A percentile compares a stretch with the other conserved stretches of the same genome.
These are phyloP conservation scores for Penicillium steckii DNA, from an alignment of 495 filamentous ascomycete species.

Conservation along the genomic window DNA sequence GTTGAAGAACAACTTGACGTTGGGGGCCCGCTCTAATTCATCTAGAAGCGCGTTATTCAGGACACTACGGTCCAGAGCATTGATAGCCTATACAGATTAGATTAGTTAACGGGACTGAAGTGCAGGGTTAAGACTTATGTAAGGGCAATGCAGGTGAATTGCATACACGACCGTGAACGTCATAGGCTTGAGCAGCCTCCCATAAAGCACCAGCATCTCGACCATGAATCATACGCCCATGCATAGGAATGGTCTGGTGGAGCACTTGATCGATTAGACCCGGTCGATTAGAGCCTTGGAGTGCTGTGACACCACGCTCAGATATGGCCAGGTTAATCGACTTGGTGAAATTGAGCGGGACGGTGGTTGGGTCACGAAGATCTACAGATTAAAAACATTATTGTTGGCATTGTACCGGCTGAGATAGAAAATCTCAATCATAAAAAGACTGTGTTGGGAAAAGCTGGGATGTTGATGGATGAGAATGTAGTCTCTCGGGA, in stretches of 20 bases:
- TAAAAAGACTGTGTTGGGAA: too few relatives aligned
- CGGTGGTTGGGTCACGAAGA: slow-evolving; percentile 78
- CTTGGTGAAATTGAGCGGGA: slow-evolving; percentile 91
- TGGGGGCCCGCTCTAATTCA: slow-evolving; percentile 74
- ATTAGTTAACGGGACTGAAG: not conserved
- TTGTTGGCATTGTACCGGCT: slow-evolving; percentile 4
- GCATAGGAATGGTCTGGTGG: slow-evolving; percentile 81
- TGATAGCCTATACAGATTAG: slow-evolving; percentile 45
- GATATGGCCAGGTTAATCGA: slow-evolving; percentile 97
- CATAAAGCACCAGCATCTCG: slow-evolving; percentile 63
- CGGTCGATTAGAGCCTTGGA: slow-evolving; percentile 61
- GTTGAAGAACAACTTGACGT: slow-evolving; percentile 88
- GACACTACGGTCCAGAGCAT: slow-evolving; percentile 69
- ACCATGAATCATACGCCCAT: slow-evolving; percentile 96
- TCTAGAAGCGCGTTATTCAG: slow-evolving; percentile 88
- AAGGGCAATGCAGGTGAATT: not conserved
- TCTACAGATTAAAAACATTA: slow-evolving; percentile 55
- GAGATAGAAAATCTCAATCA: too few relatives aligned
- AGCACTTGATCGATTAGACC: slow-evolving; percentile 73
- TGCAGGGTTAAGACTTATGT: not conserved
- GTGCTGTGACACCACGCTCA: slow-evolving; percentile 88
- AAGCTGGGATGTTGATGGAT: too few relatives aligned
- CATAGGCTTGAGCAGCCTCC: slow-evolving; percentile 83
- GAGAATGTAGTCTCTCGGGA: too few relatives aligned
- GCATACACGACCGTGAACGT: slow-evolving; percentile 78